A percentile compares a stretch with the other conserved stretches of the same genome.
Conservation (phyloP, 345 rosid genomes). For the Gossypium anomalum region DNA sequence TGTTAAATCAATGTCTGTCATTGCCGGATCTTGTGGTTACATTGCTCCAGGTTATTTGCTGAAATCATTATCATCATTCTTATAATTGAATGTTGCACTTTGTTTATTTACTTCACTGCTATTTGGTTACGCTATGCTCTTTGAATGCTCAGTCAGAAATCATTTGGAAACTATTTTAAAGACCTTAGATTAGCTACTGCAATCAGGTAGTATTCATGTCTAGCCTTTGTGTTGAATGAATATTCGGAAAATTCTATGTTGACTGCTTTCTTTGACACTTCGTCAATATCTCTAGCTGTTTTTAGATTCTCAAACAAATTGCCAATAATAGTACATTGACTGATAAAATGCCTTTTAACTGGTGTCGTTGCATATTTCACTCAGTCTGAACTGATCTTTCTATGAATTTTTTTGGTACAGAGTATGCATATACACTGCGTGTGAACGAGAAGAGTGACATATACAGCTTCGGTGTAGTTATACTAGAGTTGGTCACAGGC, state of each 20-base stretch:
- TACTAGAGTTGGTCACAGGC: slow-evolving; percentile 93
- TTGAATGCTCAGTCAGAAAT: not conserved
- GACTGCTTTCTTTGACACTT: not conserved
- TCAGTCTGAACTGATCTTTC: not conserved
- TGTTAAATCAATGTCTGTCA: slow-evolving; percentile 84
- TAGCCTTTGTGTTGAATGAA: not conserved
- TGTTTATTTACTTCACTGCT: not conserved
- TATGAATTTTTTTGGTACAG: slow-evolving; percentile 37
- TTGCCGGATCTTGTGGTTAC: slow-evolving; percentile 98
- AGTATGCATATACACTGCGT: slow-evolving; percentile 90
- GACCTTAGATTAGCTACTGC: not conserved
- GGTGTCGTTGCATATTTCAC: not conserved
- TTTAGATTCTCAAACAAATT: not conserved
- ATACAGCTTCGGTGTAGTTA: slow-evolving; percentile 95
- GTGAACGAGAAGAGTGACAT: slow-evolving; percentile 99
- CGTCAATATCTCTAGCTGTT: not conserved
- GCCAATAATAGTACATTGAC: no score
- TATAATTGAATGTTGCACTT: not conserved
- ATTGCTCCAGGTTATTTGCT: slow-evolving; percentile 88
- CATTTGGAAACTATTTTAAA: not conserved
- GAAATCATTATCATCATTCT: not conserved
- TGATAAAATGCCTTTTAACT: no score
- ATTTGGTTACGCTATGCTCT: not conserved
- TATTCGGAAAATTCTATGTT: not conserved
- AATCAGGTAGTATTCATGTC: not conserved